Percentiles rank a stretch among this genome's conserved stretches.
Evolutionary conservation across 768 basidiomycete genomes (phyloP).

Genomic region (Termitomyces sp.): DNA sequence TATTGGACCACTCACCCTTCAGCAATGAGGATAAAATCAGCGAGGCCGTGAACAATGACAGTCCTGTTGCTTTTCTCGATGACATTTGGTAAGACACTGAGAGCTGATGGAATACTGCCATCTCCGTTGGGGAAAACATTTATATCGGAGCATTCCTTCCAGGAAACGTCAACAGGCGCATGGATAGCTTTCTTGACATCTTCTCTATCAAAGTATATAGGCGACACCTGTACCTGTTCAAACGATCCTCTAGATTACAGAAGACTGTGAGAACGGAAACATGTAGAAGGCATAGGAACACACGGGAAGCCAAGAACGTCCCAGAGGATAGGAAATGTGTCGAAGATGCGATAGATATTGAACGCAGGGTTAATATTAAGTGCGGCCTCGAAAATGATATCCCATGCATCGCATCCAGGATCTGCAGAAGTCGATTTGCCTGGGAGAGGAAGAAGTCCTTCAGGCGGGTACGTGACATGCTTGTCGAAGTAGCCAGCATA

Average conservation of each 20-base stretch:
- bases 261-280: not conserved
- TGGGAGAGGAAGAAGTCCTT: conserved; percentile 62
- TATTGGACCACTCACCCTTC: conserved; percentile 47
- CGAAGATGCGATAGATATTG: conserved; percentile 73
- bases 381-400: conserved; percentile 56
- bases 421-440: conserved; percentile 42
- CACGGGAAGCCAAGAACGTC: conserved; percentile 82
- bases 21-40: conserved; percentile 68
- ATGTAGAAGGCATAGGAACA: conserved; percentile 11
- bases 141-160: conserved; percentile 57
- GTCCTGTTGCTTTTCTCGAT: conserved; percentile 69
- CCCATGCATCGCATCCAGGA: conserved; percentile 63
- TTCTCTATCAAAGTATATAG: conserved; percentile 62
- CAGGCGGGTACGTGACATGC: conserved; percentile 63
- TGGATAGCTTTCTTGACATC: conserved; percentile 72
- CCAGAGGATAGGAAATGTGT: conserved; percentile 70
- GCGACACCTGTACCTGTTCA: conserved; percentile 43
- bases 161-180: conserved; percentile 53
- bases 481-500: conserved; percentile 59
- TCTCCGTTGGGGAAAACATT: conserved; percentile 62
- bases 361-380: conserved; percentile 67
- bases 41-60: conserved; percentile 68
- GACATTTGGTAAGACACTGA: conserved; percentile 65
- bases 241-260: conserved; percentile 44
- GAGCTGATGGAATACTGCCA: conserved; percentile 51